These are phyloP conservation scores for Geosmithia putterillii DNA, from an alignment of 2,329 filamentous ascomycete genomes.

Conservation along the genomic window DNA sequence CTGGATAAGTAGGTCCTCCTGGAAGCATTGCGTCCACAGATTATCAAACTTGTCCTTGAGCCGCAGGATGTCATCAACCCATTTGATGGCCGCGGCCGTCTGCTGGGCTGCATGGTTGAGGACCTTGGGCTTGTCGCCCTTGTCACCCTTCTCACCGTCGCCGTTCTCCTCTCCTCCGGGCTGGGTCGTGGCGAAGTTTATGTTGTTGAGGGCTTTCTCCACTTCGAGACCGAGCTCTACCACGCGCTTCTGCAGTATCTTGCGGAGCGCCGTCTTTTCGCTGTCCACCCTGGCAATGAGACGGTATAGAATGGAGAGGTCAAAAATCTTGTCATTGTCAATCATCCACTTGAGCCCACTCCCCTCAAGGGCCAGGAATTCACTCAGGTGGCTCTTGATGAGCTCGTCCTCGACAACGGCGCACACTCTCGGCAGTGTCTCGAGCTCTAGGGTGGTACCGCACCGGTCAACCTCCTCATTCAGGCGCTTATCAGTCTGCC, in stretches of 20 bases:
- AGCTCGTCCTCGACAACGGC: constrained; percentile 70
- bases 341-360: constrained; percentile 85
- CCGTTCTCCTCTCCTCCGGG: constrained; percentile 35
- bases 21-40: constrained; percentile 63
- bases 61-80: constrained; percentile 81
- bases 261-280: constrained; percentile 57
- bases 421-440: constrained; percentile 62
- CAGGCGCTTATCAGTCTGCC: constrained; percentile 61
- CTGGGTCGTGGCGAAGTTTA: constrained; percentile 33
- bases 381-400: constrained; percentile 63
- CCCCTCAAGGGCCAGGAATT: constrained; percentile 73
- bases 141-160: constrained; percentile 17
- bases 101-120: constrained; percentile 54
- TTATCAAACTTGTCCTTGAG: constrained; percentile 85
- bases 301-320: constrained; percentile 69
- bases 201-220: constrained; percentile 52
- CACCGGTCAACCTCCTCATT: constrained; percentile 75
- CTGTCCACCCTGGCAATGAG: constrained; percentile 67
- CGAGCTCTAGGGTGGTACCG: constrained; percentile 62
- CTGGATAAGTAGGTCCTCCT: constrained; percentile 64
- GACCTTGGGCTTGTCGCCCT: constrained; percentile 19
- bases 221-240: constrained; percentile 73
- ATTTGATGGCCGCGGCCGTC: constrained; percentile 79
- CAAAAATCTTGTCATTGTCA: constrained; percentile 70
- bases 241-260: constrained; percentile 61